Percentiles rank a stretch among this genome's conserved stretches.
Conservation (phyloP, 306 rosid genomes). For the Prunus padus region DNA sequence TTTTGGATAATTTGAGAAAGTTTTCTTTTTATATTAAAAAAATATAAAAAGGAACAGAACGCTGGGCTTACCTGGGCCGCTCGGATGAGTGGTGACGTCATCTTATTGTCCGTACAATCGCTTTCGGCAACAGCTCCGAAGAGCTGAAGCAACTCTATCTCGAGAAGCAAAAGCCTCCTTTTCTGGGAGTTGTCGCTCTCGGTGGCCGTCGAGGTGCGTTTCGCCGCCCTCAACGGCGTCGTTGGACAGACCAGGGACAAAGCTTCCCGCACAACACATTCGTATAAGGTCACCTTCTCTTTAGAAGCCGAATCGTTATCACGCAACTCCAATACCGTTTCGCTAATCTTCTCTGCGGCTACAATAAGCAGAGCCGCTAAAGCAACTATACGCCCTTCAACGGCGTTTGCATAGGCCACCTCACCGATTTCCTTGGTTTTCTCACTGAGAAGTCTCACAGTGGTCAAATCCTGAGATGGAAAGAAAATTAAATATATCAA, state of each 20-base stretch:
- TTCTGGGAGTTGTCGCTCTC: slow-evolving; percentile 14
- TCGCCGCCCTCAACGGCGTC: background rate
- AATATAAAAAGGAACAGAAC: background rate
- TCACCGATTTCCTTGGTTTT: slow-evolving; percentile 38
- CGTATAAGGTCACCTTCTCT: slow-evolving; percentile 37
- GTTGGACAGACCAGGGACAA: slow-evolving; percentile 24
- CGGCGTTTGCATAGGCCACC: slow-evolving; percentile 37
- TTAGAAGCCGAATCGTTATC: slow-evolving; percentile 26
- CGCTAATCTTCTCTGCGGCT: slow-evolving; percentile 31
- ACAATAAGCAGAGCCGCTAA: slow-evolving; percentile 38
- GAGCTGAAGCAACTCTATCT: slow-evolving; percentile 42
- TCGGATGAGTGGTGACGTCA: slow-evolving; percentile 29
- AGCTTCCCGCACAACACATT: slow-evolving; percentile 32
- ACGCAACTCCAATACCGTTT: slow-evolving; percentile 19
- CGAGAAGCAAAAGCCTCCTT: slow-evolving; percentile 35
- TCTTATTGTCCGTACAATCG: slow-evolving; percentile 31
- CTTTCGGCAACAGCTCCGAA: slow-evolving; percentile 30
- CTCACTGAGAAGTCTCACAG: slow-evolving; percentile 34
- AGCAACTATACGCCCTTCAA: slow-evolving; percentile 27
- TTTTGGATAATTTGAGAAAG: background rate
- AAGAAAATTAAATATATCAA: background rate
- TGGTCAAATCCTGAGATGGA: slow-evolving; percentile 32
- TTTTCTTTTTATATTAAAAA: background rate
- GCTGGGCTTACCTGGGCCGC: slow-evolving; percentile 34
- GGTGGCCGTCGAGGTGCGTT: background rate